These are phyloP conservation scores for Candida ulmi DNA, from an alignment of 805 yeast genomes.

Conservation along the genomic window DNA sequence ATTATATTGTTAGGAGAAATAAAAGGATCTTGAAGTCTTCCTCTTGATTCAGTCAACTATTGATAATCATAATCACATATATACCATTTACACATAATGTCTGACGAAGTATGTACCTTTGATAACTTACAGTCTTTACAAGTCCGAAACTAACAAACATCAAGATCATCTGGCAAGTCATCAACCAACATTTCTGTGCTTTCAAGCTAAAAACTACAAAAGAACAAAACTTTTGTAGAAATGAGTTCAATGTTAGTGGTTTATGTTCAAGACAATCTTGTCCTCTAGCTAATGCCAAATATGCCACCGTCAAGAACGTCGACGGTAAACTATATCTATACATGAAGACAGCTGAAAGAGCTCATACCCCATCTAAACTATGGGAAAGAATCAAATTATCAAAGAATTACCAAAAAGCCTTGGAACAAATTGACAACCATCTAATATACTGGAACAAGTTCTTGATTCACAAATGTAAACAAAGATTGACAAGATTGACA, in stretches of 20 bases:
- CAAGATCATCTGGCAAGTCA: constrained; percentile 93
- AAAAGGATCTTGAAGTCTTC: too few relatives aligned
- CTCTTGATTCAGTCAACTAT: too few relatives aligned
- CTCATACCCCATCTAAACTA: constrained; percentile 86
- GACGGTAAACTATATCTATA: constrained; percentile 79
- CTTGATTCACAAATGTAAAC: constrained; percentile 89
- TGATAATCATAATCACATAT: not conserved
- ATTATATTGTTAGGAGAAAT: not conserved
- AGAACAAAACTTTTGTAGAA: constrained; percentile 89
- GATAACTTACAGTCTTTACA: too few relatives aligned
- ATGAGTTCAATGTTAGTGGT: constrained; percentile 94
- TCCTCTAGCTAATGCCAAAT: constrained; percentile 90
- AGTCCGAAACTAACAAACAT: not conserved
- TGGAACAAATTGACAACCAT: constrained; percentile 83
- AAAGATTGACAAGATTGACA: constrained; percentile 87
- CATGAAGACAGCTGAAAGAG: constrained; percentile 97
- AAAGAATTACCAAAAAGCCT: constrained; percentile 82
- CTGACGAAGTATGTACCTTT: constrained; percentile 21
- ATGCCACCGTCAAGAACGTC: constrained; percentile 79
- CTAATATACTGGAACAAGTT: constrained; percentile 91
- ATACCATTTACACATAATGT: constrained; percentile 10
- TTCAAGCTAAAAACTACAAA: constrained; percentile 86
- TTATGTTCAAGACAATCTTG: constrained; percentile 90
- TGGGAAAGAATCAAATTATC: constrained; percentile 95
- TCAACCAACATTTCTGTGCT: constrained; percentile 93